Percentiles rank a stretch among this genome's conserved stretches.
Conservation (phyloP, 768 basidiomycete species). For the Suillus placidus region DNA sequence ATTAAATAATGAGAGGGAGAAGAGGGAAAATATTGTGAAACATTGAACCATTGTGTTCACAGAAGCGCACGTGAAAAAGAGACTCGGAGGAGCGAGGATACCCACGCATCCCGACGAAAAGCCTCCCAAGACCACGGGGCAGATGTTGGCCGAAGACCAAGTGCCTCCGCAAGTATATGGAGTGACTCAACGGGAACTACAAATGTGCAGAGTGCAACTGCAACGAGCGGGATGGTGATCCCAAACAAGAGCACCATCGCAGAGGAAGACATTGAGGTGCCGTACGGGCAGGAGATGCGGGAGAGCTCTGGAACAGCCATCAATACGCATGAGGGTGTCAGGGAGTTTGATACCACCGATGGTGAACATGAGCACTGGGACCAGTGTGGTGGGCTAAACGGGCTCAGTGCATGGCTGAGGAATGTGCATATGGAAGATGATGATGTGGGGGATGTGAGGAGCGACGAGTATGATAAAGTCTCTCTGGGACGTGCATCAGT, state of each 20-base stretch:
- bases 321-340: conserved; percentile 51
- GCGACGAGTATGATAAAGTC: conserved; percentile 73
- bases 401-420: conserved; percentile 63
- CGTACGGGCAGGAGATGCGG: conserved; percentile 74
- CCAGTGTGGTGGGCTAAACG: conserved; percentile 60
- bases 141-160: conserved; percentile 60
- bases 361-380: conserved; percentile 52
- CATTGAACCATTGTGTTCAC: too few species aligned
- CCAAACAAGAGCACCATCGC: conserved; percentile 96
- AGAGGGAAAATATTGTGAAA: too few species aligned
- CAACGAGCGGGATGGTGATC: conserved; percentile 87
- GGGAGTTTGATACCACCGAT: conserved; percentile 36
- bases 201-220: conserved; percentile 70
- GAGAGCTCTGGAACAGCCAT: conserved; percentile 60
- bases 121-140: conserved; percentile 42
- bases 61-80: conserved; percentile 46
- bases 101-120: conserved; percentile 44
- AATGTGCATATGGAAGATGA: conserved; percentile 58
- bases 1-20: too few species aligned
- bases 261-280: conserved; percentile 94
- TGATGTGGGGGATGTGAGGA: conserved; percentile 46
- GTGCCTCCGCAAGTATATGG: conserved; percentile 59
- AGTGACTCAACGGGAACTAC: conserved; percentile 50
- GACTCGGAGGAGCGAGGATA: conserved; percentile 57
- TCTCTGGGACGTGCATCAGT: conserved; percentile 68